These are phyloP conservation scores for Phylloporus arenicola DNA, from an alignment of 768 basidiomycete species.

Conservation along the genomic window DNA sequence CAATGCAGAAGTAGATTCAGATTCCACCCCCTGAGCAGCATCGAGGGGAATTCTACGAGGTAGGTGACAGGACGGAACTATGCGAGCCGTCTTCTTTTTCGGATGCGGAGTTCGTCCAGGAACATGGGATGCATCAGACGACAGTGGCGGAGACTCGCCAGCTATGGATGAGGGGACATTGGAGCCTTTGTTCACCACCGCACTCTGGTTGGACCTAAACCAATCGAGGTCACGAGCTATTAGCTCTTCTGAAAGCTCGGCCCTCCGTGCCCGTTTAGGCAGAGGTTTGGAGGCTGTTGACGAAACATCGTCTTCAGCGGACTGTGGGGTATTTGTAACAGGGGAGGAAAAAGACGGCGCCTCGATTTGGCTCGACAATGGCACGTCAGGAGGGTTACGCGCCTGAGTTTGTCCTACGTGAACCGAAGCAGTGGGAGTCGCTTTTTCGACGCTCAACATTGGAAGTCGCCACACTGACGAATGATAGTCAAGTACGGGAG, in stretches of 20 bases:
- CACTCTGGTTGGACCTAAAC: constrained; percentile 19
- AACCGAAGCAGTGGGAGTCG: not conserved
- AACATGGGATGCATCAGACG: not conserved
- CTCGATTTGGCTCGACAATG: not conserved
- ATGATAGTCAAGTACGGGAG: not conserved
- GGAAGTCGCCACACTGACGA: not conserved
- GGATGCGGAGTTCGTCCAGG: not conserved
- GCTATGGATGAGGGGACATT: not conserved
- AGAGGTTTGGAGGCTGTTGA: constrained; percentile 17
- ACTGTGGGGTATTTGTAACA: not conserved
- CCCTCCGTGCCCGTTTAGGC: constrained; percentile 22
- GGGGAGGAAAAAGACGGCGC: not conserved
- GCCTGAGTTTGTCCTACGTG: not conserved
- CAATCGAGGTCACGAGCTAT: constrained; percentile 28
- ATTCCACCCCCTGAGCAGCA: not conserved
- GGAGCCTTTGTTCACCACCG: not conserved
- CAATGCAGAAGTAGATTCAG: not conserved
- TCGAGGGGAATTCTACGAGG: constrained; percentile 15
- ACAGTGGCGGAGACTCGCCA: not conserved
- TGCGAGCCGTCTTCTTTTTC: constrained; percentile 23
- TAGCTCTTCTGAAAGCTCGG: constrained; percentile 21
- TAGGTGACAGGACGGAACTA: constrained; percentile 20
- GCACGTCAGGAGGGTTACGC: not conserved
- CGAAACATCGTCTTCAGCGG: not conserved
- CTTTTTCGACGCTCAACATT: not conserved